phyloP scores from a whole-genome alignment of 2,329 filamentous ascomycete genomes.

The Emmonsia crescens region DNA sequence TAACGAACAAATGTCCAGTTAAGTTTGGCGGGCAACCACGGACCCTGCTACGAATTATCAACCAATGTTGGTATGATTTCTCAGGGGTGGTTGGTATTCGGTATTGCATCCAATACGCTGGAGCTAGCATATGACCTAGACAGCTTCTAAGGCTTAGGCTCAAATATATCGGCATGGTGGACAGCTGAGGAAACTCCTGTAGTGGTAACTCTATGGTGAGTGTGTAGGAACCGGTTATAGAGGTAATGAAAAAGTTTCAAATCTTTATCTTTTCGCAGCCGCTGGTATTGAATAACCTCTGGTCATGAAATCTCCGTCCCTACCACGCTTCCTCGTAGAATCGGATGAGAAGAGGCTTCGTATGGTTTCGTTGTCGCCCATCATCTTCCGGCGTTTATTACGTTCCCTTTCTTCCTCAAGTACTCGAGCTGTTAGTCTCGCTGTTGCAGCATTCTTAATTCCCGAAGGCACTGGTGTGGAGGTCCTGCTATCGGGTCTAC shows the following conservation, averaged over 20 bases:
- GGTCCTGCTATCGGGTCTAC: conserved; percentile 17
- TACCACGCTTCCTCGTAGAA: conserved; percentile 30
- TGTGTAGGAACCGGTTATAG: not conserved
- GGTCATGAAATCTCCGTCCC: conserved; percentile 48
- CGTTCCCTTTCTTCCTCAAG: conserved; percentile 74
- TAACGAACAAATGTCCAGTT: not conserved
- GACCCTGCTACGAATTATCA: not conserved
- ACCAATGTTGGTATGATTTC: not conserved
- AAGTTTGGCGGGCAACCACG: not conserved
- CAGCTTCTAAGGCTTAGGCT: not conserved
- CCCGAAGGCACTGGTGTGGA: conserved; percentile 36
- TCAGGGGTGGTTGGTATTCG: not conserved
- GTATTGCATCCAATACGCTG: not conserved
- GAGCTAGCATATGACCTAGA: not conserved
- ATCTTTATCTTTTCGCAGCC: conserved; percentile 26
- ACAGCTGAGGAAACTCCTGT: not conserved
- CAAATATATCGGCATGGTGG: not conserved
- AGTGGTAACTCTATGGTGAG: not conserved
- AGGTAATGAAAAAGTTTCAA: not conserved
- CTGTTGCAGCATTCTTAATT: conserved; percentile 83
- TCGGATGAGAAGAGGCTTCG: conserved; percentile 44
- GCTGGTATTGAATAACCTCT: conserved; percentile 45
- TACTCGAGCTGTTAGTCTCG: conserved; percentile 74
- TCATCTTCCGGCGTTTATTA: conserved; percentile 65
- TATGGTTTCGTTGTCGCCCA: conserved; percentile 49